These are phyloP conservation scores for Didymella sp. DNA, from an alignment of 2,329 filamentous ascomycete genomes.

Conservation along the genomic window DNA sequence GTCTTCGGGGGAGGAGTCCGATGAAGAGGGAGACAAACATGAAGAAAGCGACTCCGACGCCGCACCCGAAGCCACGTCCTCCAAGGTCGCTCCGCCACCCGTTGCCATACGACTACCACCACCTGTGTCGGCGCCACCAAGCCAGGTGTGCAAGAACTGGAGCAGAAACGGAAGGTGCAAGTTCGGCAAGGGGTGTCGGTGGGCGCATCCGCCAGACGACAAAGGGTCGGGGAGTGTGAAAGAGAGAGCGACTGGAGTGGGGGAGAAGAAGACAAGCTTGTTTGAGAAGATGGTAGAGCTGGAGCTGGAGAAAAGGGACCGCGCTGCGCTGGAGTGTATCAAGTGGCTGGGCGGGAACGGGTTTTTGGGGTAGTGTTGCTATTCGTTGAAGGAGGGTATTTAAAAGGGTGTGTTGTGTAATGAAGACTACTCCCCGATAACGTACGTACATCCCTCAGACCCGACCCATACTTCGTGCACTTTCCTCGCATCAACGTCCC, in stretches of 20 bases:
- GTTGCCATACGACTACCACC: slow-evolving; percentile 25
- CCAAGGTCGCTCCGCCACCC: slow-evolving; percentile 38
- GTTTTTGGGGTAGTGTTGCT: slow-evolving; percentile 48
- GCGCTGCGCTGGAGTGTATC: slow-evolving; percentile 54
- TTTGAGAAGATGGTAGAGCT: slow-evolving; percentile 53
- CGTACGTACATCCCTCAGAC: slow-evolving; percentile 70
- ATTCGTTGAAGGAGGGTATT: too few relatives aligned
- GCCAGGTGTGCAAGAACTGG: slow-evolving; percentile 35
- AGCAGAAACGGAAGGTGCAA: slow-evolving; percentile 38
- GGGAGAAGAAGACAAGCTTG: slow-evolving; percentile 21
- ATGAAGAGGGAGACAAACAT: slow-evolving; percentile 27
- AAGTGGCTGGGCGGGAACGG: slow-evolving; percentile 55
- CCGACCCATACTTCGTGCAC: slow-evolving; percentile 76
- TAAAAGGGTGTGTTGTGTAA: too few relatives aligned
- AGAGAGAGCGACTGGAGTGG: slow-evolving; percentile 27
- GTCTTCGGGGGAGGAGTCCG: slow-evolving; percentile 30
- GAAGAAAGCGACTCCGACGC: slow-evolving; percentile 36
- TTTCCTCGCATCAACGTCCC: slow-evolving; percentile 70
- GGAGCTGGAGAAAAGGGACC: slow-evolving; percentile 53
- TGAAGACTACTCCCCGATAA: slow-evolving; percentile 63
- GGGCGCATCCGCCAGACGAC: slow-evolving; percentile 29
- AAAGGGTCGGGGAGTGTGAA: slow-evolving; percentile 5
- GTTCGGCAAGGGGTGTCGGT: slow-evolving; percentile 36
- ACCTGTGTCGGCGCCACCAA: slow-evolving; percentile 13
- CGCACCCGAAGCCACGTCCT: slow-evolving; percentile 49